Evolutionary conservation across 768 basidiomycete species (phyloP).

Genomic region (Tubosaeta sp.): DNA sequence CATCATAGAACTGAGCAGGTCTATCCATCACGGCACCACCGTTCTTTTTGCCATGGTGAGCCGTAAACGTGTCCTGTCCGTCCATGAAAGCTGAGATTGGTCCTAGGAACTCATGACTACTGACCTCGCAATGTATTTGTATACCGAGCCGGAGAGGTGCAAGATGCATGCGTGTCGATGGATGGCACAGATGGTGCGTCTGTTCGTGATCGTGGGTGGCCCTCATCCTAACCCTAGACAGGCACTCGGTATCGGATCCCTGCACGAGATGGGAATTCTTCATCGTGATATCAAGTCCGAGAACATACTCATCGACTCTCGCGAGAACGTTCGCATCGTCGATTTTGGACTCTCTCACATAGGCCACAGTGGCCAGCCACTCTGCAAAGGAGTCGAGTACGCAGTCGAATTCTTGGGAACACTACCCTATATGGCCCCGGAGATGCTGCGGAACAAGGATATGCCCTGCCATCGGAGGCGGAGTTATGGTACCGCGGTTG

Average conservation of each 20-base stretch:
- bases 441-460: conserved; percentile 30
- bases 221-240: conserved; percentile 11
- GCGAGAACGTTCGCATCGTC: conserved; percentile 37
- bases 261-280: conserved; percentile 60
- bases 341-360: conserved; percentile 39
- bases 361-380: conserved; percentile 1
- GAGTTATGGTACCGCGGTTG: conserved; percentile 31
- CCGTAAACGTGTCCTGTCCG: neutral
- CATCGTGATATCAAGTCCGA: conserved; percentile 69
- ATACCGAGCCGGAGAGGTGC: conserved; percentile 17
- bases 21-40: conserved; percentile 26
- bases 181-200: conserved; percentile 38
- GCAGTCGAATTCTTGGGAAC: conserved; percentile 32
- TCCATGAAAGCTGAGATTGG: neutral
- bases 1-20: conserved; percentile 37
- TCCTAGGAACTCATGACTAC: conserved; percentile 39
- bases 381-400: conserved; percentile 15
- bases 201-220: neutral
- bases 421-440: conserved; percentile 38
- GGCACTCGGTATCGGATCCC: conserved; percentile 37
- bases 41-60: conserved; percentile 41
- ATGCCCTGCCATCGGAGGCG: conserved; percentile 2
- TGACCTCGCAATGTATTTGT: conserved; percentile 33
- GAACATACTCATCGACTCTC: conserved; percentile 56
- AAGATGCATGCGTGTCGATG: conserved; percentile 32